A percentile compares a stretch with the other conserved stretches of the same genome.
phyloP scores from a whole-genome alignment of 139 green algal species.

The Chloropicon primus region DNA sequence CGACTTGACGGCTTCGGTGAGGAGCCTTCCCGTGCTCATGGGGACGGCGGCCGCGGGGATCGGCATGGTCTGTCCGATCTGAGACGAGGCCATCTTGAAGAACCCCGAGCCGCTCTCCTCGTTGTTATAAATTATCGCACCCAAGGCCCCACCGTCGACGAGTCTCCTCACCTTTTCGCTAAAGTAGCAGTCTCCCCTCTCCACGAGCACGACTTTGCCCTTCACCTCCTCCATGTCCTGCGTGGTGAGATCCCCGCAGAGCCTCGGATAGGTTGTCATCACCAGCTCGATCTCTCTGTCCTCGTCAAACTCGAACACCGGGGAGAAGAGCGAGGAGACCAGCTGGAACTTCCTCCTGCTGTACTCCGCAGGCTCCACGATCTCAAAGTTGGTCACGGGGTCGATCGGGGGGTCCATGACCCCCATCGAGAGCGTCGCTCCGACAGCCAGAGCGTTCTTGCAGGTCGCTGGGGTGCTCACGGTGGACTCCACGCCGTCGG shows the following conservation, averaged over 20 bases:
- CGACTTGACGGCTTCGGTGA: not conserved
- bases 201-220: conserved; percentile 39
- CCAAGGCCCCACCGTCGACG: conserved; percentile 41
- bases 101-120: conserved; percentile 10
- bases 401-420: not conserved
- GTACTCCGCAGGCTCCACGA: conserved; percentile 5
- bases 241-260: not conserved
- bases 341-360: not conserved
- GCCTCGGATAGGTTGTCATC: not conserved
- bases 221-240: conserved; percentile 1
- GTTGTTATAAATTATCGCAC: conserved; percentile 56
- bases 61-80: not conserved
- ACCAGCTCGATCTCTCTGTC: not conserved
- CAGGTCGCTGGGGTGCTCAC: conserved; percentile 55
- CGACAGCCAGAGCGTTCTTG: conserved; percentile 74
- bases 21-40: not conserved
- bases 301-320: not conserved
- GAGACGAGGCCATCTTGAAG: conserved; percentile 13
- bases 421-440: conserved; percentile 52
- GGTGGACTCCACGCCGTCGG: conserved; percentile 29
- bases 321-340: not conserved
- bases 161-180: conserved; percentile 40
- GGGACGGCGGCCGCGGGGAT: conserved; percentile 1
- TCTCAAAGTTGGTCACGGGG: not conserved
- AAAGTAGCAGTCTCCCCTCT: conserved; percentile 53